Base-by-base conservation (phyloP, 2,329 filamentous ascomycete species). In the Calonectria pseudoturangicola region DNA sequence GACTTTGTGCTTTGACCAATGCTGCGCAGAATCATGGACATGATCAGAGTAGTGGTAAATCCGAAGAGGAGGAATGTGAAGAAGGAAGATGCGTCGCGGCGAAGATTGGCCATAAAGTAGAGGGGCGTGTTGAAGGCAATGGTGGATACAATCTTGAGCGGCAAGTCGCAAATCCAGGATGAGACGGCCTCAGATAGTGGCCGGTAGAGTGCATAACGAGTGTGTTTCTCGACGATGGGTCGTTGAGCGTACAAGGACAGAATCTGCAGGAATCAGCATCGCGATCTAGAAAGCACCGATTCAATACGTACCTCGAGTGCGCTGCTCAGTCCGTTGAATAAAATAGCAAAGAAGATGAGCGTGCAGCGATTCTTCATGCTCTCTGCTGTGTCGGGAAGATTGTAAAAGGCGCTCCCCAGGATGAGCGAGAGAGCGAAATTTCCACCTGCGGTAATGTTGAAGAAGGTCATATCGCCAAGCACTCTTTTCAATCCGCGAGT, bases 351-450 rank as follows among this genome's bases (percentile, higher is more conserved):
- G 80, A 90, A 90, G 0, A 90, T 77, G 8, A 88, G 80, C 2
- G 85, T 83, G 15, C 86, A 87, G 21, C 86, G 85, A 3, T 84
- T 81, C 66, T 84, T 85, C 72, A 89, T 88, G 5, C 83, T 84
- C 4, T 79, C 79, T 0, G 87, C 86, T 13, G 83, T 84, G 13
- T 82, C 58, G 0, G 85, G 83, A 0, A 86, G 82, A n/a, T 86
- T 84, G 74, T 82, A 90, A 78, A 87, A 90, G 50, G 89, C 83
- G 28, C 84, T 87, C 50, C 87, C 87, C 64, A 89, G 83, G 68
- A 90, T 87, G 6, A 90, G 81, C 25, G 85, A 85, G 79, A 88
- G 83, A 76, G 88, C 75, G 69, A 88, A 75, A 70, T 89, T 86
- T 18, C 71, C 67, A 5, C 39, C 6, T 12, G 66, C 66, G 0